Evolutionary conservation across 441 rosid species (phyloP), one percentile per base, ranked within the genome.

Genomic region (California macrophylla): DNA sequence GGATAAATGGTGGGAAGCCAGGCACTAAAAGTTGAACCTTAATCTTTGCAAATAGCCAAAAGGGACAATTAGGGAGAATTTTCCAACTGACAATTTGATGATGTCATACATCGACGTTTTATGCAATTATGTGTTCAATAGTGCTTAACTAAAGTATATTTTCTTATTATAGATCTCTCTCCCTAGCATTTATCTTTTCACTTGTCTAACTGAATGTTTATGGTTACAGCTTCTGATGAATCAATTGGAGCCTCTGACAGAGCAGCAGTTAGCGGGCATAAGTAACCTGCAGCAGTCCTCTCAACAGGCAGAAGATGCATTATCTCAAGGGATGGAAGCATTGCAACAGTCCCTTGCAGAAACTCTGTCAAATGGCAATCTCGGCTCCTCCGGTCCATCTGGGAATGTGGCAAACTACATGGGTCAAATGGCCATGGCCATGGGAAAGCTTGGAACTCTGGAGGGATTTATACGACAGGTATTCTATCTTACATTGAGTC

Each of bases 391-490:
- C 0, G 88, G 98, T 67, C 77, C 96, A 45, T 90, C 97, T n/a
- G 93, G 94, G 66, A 90, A 92, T 52, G 96, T 90, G 26, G 97
- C 98, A 54, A 92, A 84, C 80, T 94, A 94, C 82, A 94, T 92
- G 98, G 99, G 99, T 72, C 98, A 94, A 75, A 94, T 94, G 98
- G 99, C 99, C 62, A 94, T 92, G 99, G 99, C 98, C n/a, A 94
- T 94, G 99, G 99, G 99, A 60, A 92, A 90, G 77, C 84, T 94
- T 58, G 98, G 96, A 47, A 94, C 94, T 24, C 86, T 94, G 0
- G 98, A 94, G 76, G 96, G 97, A 3, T 92, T 94, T 77, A 90
- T 94, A 72, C 90, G 91, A 62, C 89, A 86, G 91, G 93, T 91
- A 58, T 20, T 73, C 50, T 29, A 63, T 52, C 4, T 25, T 29